phyloP scores from a whole-genome alignment of 2,329 filamentous ascomycete genomes.

The Colletotrichum tofieldiae region DNA sequence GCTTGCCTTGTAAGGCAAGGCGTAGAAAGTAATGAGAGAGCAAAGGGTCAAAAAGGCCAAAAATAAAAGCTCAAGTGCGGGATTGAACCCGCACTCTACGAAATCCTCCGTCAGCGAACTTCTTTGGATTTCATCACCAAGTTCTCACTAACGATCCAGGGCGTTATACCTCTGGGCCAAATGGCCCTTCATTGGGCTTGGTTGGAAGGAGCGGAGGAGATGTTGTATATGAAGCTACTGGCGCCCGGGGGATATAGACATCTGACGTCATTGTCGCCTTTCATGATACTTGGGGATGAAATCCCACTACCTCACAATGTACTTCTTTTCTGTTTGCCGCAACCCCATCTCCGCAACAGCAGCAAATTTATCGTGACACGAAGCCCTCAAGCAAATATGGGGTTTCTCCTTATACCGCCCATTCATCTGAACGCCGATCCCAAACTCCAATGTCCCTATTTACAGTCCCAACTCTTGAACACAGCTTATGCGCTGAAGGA shows the following conservation, averaged over 20 bases:
- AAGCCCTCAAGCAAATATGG: neutral
- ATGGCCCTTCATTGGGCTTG: slow-evolving; percentile 2
- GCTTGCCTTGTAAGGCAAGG: neutral
- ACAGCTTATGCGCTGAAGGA: slow-evolving; percentile 53
- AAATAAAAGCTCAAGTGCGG: slow-evolving; percentile 1
- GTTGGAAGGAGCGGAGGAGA: neutral
- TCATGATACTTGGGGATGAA: slow-evolving; percentile 4
- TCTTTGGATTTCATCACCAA: slow-evolving; percentile 14
- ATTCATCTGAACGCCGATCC: neutral
- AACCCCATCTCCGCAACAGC: neutral
- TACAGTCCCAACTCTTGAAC: neutral
- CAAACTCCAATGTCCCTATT: neutral
- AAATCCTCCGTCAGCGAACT: slow-evolving; percentile 13
- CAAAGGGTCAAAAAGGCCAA: neutral
- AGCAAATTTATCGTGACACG: neutral
- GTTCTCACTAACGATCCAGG: slow-evolving; percentile 6
- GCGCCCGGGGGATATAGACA: neutral
- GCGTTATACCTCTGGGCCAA: slow-evolving; percentile 5
- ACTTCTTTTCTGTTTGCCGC: neutral
- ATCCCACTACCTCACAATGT: neutral
- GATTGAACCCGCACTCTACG: neutral
- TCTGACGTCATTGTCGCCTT: neutral
- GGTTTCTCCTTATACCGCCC: neutral
- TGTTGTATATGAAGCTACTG: neutral
- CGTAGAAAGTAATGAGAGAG: neutral